phyloP scores from a whole-genome alignment of 768 basidiomycete genomes.

The Dioszegia crocea region DNA sequence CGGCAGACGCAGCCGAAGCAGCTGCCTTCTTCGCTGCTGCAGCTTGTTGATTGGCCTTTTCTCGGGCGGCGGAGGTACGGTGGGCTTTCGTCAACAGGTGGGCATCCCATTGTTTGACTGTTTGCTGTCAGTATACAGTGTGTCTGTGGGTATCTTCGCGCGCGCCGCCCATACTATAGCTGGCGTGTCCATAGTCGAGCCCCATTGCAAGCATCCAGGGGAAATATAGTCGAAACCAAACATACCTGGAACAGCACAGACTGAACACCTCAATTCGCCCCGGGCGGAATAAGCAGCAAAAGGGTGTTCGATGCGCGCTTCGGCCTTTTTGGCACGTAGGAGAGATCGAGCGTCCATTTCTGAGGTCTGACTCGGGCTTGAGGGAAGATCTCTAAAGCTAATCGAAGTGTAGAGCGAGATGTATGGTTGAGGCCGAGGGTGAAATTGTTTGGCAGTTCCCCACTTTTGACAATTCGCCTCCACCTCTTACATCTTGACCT shows the following conservation, averaged over 20 bases:
- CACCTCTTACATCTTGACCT: background rate
- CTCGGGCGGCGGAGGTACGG: conserved; percentile 39
- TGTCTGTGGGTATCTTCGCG: too few species aligned
- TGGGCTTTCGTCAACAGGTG: conserved; percentile 47
- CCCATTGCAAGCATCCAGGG: too few species aligned
- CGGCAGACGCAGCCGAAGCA: background rate
- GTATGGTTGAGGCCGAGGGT: background rate
- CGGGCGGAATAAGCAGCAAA: conserved; percentile 38
- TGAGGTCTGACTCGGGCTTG: background rate
- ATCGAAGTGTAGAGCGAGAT: background rate
- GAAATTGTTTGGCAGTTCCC: background rate
- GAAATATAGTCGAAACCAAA: background rate
- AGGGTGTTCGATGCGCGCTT: conserved; percentile 40
- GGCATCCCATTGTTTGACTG: conserved; percentile 48
- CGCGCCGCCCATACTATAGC: too few species aligned
- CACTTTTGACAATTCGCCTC: background rate
- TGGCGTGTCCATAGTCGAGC: too few species aligned
- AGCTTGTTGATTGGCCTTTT: conserved; percentile 27
- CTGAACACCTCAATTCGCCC: conserved; percentile 41
- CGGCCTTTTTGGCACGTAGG: conserved; percentile 45
- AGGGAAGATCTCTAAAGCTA: background rate
- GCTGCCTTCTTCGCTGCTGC: conserved; percentile 11
- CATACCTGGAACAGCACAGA: conserved; percentile 46
- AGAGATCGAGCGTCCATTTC: conserved; percentile 46
- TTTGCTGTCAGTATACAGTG: background rate